Conservation (phyloP, 1,284 basidiomycete genomes). For the Phylloporus sp. region DNA sequence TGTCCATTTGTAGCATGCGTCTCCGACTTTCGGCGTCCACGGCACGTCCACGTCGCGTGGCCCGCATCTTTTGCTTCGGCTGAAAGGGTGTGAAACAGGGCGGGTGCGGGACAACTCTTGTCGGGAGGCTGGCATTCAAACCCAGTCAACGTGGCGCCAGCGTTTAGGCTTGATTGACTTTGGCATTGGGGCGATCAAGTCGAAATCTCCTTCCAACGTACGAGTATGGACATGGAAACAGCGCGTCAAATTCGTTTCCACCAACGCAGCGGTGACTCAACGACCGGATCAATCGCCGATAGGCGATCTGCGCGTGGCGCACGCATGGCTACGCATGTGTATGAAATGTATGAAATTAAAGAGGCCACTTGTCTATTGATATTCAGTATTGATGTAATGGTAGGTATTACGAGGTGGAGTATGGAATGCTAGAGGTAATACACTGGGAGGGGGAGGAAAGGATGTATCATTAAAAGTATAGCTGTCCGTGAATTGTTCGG, state of each 20-base stretch:
- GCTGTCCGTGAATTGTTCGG: constrained; percentile 32
- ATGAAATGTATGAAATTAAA: constrained; percentile 23
- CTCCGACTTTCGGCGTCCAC: constrained; percentile 16
- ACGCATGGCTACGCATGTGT: constrained; percentile 3
- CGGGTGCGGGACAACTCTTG: constrained; percentile 2
- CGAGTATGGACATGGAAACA: constrained; percentile 24
- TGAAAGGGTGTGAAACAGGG: constrained; percentile 32
- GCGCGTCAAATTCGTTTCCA: constrained; percentile 27
- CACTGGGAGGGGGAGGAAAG: constrained; percentile 17
- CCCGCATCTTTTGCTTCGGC: constrained; percentile 6
- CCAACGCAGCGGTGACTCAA: constrained; percentile 7
- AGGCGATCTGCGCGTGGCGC: constrained; percentile 16
- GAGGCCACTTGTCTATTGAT: constrained; percentile 26
- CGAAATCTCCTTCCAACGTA: not conserved
- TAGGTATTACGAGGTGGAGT: constrained; percentile 33
- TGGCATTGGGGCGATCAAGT: constrained; percentile 24
- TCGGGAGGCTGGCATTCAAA: constrained; percentile 20
- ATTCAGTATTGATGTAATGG: constrained; percentile 24
- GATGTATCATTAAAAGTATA: constrained; percentile 25
- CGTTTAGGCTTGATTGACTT: constrained; percentile 33
- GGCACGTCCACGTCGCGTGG: constrained; percentile 30
- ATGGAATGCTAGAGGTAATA: constrained; percentile 29
- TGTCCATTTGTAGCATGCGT: constrained; percentile 14
- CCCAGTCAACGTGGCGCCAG: constrained; percentile 25
- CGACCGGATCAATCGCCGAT: constrained; percentile 26